Evolutionary conservation across 805 yeast genomes (phyloP).

Genomic region (Metschnikowia dekortorum): DNA sequence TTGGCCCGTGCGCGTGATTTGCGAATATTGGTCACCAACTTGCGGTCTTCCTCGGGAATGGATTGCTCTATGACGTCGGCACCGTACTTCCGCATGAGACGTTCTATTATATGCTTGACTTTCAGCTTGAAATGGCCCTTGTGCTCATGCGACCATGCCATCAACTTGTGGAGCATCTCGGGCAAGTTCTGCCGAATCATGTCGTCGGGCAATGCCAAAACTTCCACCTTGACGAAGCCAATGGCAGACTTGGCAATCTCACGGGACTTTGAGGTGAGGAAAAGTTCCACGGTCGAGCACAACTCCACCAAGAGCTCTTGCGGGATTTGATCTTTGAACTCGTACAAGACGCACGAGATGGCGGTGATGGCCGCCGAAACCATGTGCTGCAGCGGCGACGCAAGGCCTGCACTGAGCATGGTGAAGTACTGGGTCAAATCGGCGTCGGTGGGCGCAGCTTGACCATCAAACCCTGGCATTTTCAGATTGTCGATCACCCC

Average conservation of each 20-base stretch:
- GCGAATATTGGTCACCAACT: conserved; percentile 77
- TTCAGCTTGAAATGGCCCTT: conserved; percentile 91
- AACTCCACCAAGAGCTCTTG: conserved; percentile 64
- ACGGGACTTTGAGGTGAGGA: conserved; percentile 82
- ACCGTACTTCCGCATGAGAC: conserved; percentile 89
- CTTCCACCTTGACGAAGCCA: conserved; percentile 90
- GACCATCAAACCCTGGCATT: conserved; percentile 63
- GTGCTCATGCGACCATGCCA: conserved; percentile 95
- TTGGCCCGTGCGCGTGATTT: conserved; percentile 82
- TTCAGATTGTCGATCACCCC: conserved; percentile 62
- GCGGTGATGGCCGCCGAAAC: conserved; percentile 91
- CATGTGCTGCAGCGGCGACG: conserved; percentile 92
- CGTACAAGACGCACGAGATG: conserved; percentile 78
- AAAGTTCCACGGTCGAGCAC: conserved; percentile 80
- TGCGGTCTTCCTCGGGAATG: conserved; percentile 88
- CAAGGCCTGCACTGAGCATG: conserved; percentile 93
- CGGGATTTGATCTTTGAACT: conserved; percentile 67
- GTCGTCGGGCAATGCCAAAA: conserved; percentile 76
- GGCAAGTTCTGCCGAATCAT: conserved; percentile 62
- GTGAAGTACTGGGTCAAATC: conserved; percentile 79
- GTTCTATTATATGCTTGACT: conserved; percentile 88
- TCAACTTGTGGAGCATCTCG: conserved; percentile 62
- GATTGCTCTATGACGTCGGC: conserved; percentile 71
- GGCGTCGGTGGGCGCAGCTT: conserved; percentile 59
- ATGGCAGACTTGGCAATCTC: conserved; percentile 93